Conservation (phyloP, 305 asterid genomes). For the Fraxinus velutina region DNA sequence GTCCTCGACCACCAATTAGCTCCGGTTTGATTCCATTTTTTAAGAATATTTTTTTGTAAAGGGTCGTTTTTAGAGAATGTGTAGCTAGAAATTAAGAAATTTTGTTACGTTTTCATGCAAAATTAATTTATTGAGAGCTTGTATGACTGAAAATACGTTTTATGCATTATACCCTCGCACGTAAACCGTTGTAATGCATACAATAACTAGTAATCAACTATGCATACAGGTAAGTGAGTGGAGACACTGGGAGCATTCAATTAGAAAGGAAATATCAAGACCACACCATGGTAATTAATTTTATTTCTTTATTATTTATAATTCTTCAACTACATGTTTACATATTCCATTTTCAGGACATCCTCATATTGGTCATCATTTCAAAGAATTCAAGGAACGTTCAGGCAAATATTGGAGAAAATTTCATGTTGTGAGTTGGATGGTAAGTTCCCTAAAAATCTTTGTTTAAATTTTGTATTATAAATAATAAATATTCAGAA, state of each 20-base stretch:
- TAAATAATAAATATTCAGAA: not conserved
- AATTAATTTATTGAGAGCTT: too few relatives aligned
- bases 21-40: not conserved
- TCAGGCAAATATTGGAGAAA: conserved; percentile 70
- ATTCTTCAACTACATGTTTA: not conserved
- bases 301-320: not conserved
- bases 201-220: not conserved
- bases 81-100: not conserved
- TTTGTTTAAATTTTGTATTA: not conserved
- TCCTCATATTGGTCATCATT: conserved; percentile 28
- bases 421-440: conserved; percentile 54
- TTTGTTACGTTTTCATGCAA: too few relatives aligned
- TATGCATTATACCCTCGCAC: too few relatives aligned
- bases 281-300: conserved; percentile 38
- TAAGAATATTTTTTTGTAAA: not conserved
- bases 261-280: conserved; percentile 29
- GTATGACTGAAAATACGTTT: not conserved
- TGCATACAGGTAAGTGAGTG: conserved; percentile 54
- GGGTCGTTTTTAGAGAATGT: not conserved
- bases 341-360: not conserved
- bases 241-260: conserved; percentile 72
- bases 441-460: conserved; percentile 38
- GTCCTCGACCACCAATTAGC: not conserved
- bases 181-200: not conserved
- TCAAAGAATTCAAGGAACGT: conserved; percentile 47